Base-by-base conservation (phyloP, 2,329 filamentous ascomycete genomes). In the Pyricularia grisea region DNA sequence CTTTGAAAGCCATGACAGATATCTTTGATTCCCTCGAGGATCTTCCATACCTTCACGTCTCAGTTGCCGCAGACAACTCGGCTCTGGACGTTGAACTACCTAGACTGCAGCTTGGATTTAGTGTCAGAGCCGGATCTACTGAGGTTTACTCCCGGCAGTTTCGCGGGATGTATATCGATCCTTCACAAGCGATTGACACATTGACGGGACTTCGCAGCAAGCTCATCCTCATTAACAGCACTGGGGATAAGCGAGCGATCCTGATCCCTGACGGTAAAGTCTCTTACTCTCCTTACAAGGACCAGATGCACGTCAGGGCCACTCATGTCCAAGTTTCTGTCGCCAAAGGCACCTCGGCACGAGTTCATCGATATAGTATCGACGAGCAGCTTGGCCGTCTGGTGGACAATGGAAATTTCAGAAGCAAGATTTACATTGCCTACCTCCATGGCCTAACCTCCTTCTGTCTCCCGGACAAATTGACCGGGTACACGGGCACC, bases 381-480 rank as follows among this genome's bases (percentile, higher is more conserved):
- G 84, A 90, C 70, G 63, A 71, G 0, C 75, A 75, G 1, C 80
- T 90, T 0, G 81, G 85, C 0, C 77, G 82, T 2, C 73, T 91
- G 0, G 70, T 79, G 0, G 84, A 85, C 23, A 85, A 82, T 70
- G 83, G 82, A 0, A 83, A 77, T 14, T 66, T 88, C 0, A 79
- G 82, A 14, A 85, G 84, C 74, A 85, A 83, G 68, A 76, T 90
- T 0, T 80, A 82, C n/a, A 75, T 87, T 0, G 77, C 78, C 10
- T 83, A 84, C 33, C 74, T 89, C 0, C 86, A 89, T 70, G 85
- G 82, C 0, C 69, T 87, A 0, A 89, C 87, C 0, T 85, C 85
- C 0, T 80, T 81, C 66, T 84, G 79, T 28, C 74, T 86, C 0
- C 81, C 83, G 0, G 86, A 89, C 71, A 76, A 75, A 0, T 76